Percentiles rank a stretch among this genome's conserved stretches.
phyloP scores from a whole-genome alignment of 2,329 filamentous ascomycete species.

The Penicillium expansum region DNA sequence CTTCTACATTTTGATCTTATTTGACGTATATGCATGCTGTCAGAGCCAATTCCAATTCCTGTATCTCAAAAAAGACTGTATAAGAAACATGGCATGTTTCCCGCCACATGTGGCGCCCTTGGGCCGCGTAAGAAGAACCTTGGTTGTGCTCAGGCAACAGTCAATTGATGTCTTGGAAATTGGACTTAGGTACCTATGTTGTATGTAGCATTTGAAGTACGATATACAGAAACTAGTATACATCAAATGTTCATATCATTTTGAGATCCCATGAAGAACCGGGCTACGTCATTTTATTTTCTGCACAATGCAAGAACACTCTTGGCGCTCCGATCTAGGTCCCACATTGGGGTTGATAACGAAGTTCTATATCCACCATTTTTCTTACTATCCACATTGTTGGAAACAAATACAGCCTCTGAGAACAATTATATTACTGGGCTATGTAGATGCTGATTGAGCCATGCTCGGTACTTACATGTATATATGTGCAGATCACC shows the following conservation, averaged over 20 bases:
- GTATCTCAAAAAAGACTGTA: neutral
- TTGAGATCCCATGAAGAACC: neutral
- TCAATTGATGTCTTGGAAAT: too few species aligned
- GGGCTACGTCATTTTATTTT: neutral
- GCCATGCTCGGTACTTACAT: neutral
- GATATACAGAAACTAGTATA: too few species aligned
- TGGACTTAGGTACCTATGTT: too few species aligned
- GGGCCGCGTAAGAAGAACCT: too few species aligned
- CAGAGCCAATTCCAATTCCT: neutral
- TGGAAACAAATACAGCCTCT: too few species aligned
- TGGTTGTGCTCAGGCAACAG: slow-evolving; percentile 2
- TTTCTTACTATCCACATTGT: too few species aligned
- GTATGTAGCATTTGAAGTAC: too few species aligned
- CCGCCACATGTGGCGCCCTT: slow-evolving; percentile 12
- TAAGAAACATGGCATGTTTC: neutral
- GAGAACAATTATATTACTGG: neutral
- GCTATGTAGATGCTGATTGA: neutral
- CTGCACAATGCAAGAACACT: neutral
- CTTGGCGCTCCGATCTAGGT: slow-evolving; percentile 1
- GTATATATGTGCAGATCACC: neutral
- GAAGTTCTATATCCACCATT: neutral
- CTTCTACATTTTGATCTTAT: neutral
- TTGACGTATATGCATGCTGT: neutral
- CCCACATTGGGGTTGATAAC: neutral
- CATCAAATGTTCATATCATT: neutral